Conservation (phyloP, 2,329 filamentous ascomycete species). For the Neophaeococcomyces aloes region DNA sequence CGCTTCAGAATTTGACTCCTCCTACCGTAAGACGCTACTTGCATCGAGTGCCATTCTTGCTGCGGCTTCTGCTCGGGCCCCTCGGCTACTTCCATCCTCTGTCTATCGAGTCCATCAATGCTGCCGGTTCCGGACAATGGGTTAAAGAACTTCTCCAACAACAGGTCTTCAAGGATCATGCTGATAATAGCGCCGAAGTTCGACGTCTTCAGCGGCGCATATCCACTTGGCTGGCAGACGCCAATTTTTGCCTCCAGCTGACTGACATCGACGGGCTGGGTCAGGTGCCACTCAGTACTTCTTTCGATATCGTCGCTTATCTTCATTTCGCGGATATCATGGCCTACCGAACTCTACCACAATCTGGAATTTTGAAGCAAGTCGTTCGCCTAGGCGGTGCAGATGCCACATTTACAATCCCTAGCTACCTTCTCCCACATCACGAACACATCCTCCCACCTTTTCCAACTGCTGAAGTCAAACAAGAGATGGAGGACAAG, state of each 20-base stretch:
- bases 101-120: conserved; percentile 40
- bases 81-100: conserved; percentile 45
- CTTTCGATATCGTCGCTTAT: conserved; percentile 38
- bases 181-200: conserved; percentile 35
- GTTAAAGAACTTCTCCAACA: conserved; percentile 38
- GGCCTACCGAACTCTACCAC: conserved; percentile 38
- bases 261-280: conserved; percentile 36
- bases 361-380: conserved; percentile 35
- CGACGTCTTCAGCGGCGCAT: conserved; percentile 37
- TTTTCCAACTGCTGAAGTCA: conserved; percentile 27
- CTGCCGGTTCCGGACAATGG: conserved; percentile 42
- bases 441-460: conserved; percentile 44
- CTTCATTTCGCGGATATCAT: conserved; percentile 40
- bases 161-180: conserved; percentile 42
- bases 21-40: conserved; percentile 35
- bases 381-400: conserved; percentile 43
- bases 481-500: conserved; percentile 27
- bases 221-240: conserved; percentile 41
- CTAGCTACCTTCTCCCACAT: conserved; percentile 42
- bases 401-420: conserved; percentile 40
- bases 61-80: conserved; percentile 38
- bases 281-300: conserved; percentile 39
- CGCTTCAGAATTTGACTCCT: conserved; percentile 34
- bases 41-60: conserved; percentile 41
- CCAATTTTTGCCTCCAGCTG: conserved; percentile 43